Base-by-base conservation (phyloP, 1,139 yeast genomes). In the Suhomyces bribrorum region DNA sequence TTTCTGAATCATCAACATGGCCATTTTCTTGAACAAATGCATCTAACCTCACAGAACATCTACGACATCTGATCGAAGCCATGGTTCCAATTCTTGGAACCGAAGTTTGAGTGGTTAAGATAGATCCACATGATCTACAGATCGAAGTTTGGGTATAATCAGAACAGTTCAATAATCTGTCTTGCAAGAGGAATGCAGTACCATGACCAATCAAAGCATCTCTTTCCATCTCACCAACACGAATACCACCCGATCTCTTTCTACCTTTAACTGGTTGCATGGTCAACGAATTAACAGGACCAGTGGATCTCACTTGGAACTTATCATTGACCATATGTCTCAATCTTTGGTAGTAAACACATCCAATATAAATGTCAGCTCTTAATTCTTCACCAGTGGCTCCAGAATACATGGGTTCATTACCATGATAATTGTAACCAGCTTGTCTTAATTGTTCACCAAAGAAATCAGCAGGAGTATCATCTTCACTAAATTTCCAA, bases 201-300 rank as follows among this genome's bases (percentile, higher is more conserved):
- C 98, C 99, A 61, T 94, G 98, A 46, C 98, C 99, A 61, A 92
- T 89, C 55, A 92, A 74, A 2, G 98, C 98, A 75, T 92, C 99
- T 72, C 98, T 86, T 71, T 92, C 99, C 99, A 92, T 92, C 66
- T 92, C 98, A 62, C 98, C 98, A 29, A 92, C 95, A 77, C 99
- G 95, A 54, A 92, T 92, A 84, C 99, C 99, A 69, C 99, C 99
- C 50, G 86, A 83, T 70, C 98, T 83, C 82, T 92, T 94, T 72
- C 99, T 85, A 57, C 99, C 99, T 73, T 94, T 92, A 44, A 92
- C 98, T 32, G 99, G 99, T 74, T 92, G 99, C 97, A 92, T 90
- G 13, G 98, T 94, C 57, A 92, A 77, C 26, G 95, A 81, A 65
- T 90, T 90, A 27, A 92, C 97, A 5, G 98, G 97, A 59, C 99